Evolutionary conservation across 2,329 filamentous ascomycete species (phyloP).

Genomic region (Shiraia sp.): DNA sequence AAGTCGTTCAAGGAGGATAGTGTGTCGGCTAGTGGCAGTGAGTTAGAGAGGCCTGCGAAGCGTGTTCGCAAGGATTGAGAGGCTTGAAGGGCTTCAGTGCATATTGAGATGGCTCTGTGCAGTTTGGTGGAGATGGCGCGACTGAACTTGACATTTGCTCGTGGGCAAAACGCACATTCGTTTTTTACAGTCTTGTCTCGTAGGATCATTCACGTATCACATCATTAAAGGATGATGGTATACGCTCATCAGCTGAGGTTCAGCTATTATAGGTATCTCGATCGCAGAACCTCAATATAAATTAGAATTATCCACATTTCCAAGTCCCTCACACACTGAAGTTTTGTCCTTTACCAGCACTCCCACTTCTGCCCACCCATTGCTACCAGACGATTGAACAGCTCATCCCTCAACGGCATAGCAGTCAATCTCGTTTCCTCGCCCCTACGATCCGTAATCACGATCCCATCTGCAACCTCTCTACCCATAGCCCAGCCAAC

Average conservation of each 20-base stretch:
- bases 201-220: neutral
- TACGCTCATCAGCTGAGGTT: neutral
- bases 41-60: slow-evolving; percentile 3
- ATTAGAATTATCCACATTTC: neutral
- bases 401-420: slow-evolving; percentile 70
- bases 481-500: slow-evolving; percentile 77
- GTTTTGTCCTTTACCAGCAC: slow-evolving; percentile 60
- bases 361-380: slow-evolving; percentile 86
- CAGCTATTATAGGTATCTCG: slow-evolving; percentile 7
- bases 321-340: neutral
- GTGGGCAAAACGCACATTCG: too few species aligned
- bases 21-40: slow-evolving; percentile 7
- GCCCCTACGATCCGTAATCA: slow-evolving; percentile 64
- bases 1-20: slow-evolving; percentile 17
- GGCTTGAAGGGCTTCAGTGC: neutral
- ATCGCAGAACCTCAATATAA: slow-evolving; percentile 1
- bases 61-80: slow-evolving; percentile 8
- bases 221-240: too few species aligned
- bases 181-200: too few species aligned
- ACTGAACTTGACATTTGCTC: too few species aligned
- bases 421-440: slow-evolving; percentile 69
- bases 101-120: too few species aligned
- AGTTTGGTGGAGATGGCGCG: too few species aligned
- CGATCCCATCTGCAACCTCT: slow-evolving; percentile 75
- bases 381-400: slow-evolving; percentile 78